Evolutionary conservation across 116 monocot genomes (phyloP).

Genomic region (Papilionanthe hybrid): DNA sequence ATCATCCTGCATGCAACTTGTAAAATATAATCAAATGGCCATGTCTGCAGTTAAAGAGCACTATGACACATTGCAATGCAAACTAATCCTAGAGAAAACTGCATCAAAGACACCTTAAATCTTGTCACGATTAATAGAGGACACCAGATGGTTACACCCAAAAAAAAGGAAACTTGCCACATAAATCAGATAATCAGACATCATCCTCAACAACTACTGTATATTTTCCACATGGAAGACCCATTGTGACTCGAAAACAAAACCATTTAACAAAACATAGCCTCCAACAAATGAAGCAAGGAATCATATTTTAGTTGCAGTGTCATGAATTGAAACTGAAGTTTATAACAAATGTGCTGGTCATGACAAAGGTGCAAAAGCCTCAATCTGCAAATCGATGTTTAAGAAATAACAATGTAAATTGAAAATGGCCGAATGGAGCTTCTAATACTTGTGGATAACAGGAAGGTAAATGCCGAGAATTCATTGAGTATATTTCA

Average conservation of each 20-base stretch:
- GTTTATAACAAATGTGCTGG: neutral
- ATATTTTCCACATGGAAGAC: neutral
- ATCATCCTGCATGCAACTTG: conserved; percentile 69
- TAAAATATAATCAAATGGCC: conserved; percentile 1
- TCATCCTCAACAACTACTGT: neutral
- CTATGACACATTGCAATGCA: neutral
- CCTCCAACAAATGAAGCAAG: neutral
- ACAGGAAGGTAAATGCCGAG: neutral
- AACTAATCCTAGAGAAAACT: conserved; percentile 3
- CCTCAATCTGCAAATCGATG: neutral
- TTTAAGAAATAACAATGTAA: neutral
- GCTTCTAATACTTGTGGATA: neutral
- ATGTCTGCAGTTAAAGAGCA: neutral
- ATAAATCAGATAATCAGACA: neutral
- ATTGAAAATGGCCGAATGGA: neutral
- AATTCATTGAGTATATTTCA: too few species aligned
- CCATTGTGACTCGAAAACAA: neutral
- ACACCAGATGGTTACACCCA: neutral
- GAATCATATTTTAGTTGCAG: neutral
- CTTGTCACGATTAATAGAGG: neutral
- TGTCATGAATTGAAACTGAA: neutral
- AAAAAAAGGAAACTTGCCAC: neutral
- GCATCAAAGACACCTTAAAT: neutral
- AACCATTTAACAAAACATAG: neutral
- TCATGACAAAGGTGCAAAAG: neutral